Conservation (phyloP, 768 basidiomycete species). For the Lentinula lateritia region DNA sequence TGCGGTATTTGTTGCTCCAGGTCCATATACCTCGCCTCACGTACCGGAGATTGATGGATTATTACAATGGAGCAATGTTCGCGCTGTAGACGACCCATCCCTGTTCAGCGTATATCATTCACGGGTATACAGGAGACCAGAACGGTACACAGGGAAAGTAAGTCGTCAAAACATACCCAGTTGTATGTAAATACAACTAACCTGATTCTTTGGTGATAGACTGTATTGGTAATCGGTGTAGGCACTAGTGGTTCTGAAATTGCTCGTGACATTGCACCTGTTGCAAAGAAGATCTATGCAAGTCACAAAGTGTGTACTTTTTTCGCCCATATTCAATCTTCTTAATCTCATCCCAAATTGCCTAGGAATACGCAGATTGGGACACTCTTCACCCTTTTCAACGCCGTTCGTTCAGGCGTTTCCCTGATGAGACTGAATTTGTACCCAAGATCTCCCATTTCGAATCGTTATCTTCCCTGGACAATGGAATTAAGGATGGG, state of each 20-base stretch:
- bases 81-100: slow-evolving; percentile 8
- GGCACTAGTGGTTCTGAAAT: slow-evolving; percentile 16
- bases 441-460: slow-evolving; percentile 24
- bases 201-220: slow-evolving; percentile 5
- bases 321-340: background rate
- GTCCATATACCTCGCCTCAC: slow-evolving; percentile 25
- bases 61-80: slow-evolving; percentile 19
- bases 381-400: slow-evolving; percentile 19
- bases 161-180: background rate
- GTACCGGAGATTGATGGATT: slow-evolving; percentile 26
- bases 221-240: slow-evolving; percentile 15
- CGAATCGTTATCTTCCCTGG: slow-evolving; percentile 11
- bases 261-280: slow-evolving; percentile 15
- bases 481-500: slow-evolving; percentile 18
- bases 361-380: slow-evolving; percentile 14
- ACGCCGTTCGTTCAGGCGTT: slow-evolving; percentile 19
- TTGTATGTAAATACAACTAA: no score
- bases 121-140: slow-evolving; percentile 24
- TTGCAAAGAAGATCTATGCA: slow-evolving; percentile 9
- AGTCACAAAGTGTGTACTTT: slow-evolving; percentile 14
- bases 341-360: background rate
- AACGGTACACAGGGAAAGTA: slow-evolving; percentile 24
- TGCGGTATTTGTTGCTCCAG: slow-evolving; percentile 25
- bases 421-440: slow-evolving; percentile 19
- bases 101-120: slow-evolving; percentile 21